phyloP scores from a whole-genome alignment of 2,329 filamentous ascomycete species.

The Didymella segeticola region DNA sequence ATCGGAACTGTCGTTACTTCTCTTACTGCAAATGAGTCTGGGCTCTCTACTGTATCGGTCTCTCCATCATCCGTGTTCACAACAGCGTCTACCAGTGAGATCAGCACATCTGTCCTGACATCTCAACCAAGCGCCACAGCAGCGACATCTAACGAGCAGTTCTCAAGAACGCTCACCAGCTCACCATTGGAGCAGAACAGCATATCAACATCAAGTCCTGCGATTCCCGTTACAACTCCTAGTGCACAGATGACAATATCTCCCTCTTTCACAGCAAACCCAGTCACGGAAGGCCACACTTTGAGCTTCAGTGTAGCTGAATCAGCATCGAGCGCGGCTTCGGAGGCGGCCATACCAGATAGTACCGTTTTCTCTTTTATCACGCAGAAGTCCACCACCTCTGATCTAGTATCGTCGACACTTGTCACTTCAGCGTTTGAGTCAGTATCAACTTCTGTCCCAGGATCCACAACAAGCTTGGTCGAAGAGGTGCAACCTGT shows the following conservation, averaged over 20 bases:
- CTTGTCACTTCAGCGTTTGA: background rate
- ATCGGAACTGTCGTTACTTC: background rate
- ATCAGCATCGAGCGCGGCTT: background rate
- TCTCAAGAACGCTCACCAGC: background rate
- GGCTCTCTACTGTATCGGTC: background rate
- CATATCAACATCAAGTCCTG: background rate
- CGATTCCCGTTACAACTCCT: background rate
- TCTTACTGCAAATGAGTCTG: background rate
- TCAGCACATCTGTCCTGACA: background rate
- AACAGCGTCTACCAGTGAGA: background rate
- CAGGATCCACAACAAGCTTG: background rate
- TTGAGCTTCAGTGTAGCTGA: background rate
- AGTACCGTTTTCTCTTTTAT: background rate
- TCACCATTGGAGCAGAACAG: background rate
- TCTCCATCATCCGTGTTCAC: background rate
- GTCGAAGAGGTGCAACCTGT: background rate
- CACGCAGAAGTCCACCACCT: background rate
- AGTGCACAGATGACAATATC: background rate
- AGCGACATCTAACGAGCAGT: background rate
- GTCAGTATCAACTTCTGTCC: background rate
- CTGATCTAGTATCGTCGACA: background rate
- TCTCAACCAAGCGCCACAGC: background rate
- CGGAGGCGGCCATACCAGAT: background rate
- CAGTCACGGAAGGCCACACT: no score
- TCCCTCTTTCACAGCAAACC: no score